phyloP scores from a whole-genome alignment of 2,329 filamentous ascomycete species.

The Trichoderma harzianum region DNA sequence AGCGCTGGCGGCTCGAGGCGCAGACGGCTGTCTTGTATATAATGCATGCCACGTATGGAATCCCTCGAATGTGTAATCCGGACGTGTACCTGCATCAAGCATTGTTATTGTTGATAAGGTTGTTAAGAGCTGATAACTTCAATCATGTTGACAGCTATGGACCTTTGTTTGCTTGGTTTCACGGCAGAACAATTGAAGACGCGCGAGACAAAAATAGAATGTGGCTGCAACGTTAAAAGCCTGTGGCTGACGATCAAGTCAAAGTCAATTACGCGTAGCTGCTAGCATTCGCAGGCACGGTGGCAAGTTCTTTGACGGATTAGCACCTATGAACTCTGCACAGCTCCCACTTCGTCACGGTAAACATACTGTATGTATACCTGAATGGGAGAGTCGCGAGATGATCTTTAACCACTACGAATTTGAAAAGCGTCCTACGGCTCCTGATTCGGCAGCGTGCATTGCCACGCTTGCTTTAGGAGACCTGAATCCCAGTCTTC shows the following conservation, averaged over 20 bases:
- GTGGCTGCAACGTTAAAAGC: neutral
- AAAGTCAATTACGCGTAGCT: neutral
- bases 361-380: neutral
- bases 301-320: neutral
- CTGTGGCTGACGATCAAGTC: neutral
- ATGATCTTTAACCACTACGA: neutral
- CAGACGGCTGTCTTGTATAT: neutral
- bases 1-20: neutral
- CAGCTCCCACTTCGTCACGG: neutral
- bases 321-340: no score
- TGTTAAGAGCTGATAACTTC: neutral
- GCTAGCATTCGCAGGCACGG: neutral
- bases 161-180: neutral
- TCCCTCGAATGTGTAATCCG: neutral
- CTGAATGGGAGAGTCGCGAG: neutral
- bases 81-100: neutral
- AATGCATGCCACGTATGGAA: neutral
- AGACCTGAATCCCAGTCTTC: neutral
- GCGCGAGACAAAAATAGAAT: constrained; percentile 1
- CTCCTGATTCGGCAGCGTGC: neutral
- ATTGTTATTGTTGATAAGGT: neutral
- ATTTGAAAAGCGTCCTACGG: neutral
- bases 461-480: neutral
- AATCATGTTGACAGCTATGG: neutral
- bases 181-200: neutral